phyloP scores from a whole-genome alignment of 2,329 filamentous ascomycete species.

The Stagonosporopsis cucurbitacearum region DNA sequence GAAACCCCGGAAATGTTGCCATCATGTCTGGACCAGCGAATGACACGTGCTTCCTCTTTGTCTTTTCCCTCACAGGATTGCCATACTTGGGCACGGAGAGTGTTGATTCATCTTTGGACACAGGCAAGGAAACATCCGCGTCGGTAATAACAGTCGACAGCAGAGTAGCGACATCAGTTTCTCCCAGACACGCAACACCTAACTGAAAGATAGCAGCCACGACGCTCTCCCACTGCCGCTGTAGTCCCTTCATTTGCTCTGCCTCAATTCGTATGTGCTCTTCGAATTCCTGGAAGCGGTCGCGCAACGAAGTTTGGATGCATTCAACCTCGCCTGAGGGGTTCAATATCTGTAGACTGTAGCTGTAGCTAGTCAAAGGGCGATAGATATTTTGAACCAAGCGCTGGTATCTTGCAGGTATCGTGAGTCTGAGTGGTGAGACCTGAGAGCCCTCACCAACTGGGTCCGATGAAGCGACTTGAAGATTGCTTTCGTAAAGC shows the following conservation, averaged over 20 bases:
- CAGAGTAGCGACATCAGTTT: slow-evolving; percentile 28
- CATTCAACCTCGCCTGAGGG: slow-evolving; percentile 18
- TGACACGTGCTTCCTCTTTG: slow-evolving; percentile 33
- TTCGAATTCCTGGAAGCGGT: slow-evolving; percentile 31
- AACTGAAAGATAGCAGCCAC: slow-evolving; percentile 42
- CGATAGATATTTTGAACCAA: slow-evolving; percentile 25
- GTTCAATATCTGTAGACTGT: slow-evolving; percentile 18
- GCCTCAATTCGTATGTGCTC: slow-evolving; percentile 26
- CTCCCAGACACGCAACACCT: slow-evolving; percentile 32
- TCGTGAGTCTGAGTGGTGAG: slow-evolving; percentile 25
- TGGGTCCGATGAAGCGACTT: slow-evolving; percentile 16
- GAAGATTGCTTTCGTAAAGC: slow-evolving; percentile 24
- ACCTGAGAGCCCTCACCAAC: background rate
- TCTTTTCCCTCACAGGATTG: background rate
- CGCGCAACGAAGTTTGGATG: slow-evolving; percentile 24
- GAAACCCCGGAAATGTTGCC: slow-evolving; percentile 25
- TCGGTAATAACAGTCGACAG: slow-evolving; percentile 14
- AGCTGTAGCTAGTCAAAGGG: slow-evolving; percentile 27
- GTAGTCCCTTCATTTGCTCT: slow-evolving; percentile 27
- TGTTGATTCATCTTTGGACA: slow-evolving; percentile 14
- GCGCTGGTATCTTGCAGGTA: slow-evolving; percentile 28
- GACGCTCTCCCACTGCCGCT: slow-evolving; percentile 35
- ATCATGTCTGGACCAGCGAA: slow-evolving; percentile 17
- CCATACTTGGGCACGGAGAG: slow-evolving; percentile 30
- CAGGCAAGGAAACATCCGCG: background rate